Conservation (phyloP, 2,329 filamentous ascomycete genomes). For the Ascochyta pisi region DNA sequence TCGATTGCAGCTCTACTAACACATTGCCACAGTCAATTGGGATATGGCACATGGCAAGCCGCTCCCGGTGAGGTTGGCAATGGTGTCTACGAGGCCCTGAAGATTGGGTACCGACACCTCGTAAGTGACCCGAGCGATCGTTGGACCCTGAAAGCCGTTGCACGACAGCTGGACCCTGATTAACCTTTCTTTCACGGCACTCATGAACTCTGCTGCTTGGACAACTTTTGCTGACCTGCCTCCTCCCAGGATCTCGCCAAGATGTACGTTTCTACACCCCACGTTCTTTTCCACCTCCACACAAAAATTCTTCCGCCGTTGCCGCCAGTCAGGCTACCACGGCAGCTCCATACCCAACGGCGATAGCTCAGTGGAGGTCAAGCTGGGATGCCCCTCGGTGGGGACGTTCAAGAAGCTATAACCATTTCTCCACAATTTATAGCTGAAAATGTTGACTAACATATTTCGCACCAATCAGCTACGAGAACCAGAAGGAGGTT, state of each 20-base stretch:
- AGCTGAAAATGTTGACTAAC: conserved; percentile 24
- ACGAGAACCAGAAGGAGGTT: conserved; percentile 43
- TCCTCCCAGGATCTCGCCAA: conserved; percentile 48
- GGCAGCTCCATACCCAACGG: not conserved
- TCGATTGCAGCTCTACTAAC: conserved; percentile 7
- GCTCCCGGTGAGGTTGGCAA: conserved; percentile 47
- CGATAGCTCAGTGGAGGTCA: conserved; percentile 11
- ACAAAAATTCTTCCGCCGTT: not conserved
- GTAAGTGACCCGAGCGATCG: conserved; percentile 23
- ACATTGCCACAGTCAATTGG: conserved; percentile 52
- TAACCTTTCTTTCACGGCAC: not conserved
- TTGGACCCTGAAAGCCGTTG: conserved; percentile 8
- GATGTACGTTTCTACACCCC: conserved; percentile 32
- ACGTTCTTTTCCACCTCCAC: not conserved
- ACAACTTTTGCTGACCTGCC: not conserved
- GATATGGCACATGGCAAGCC: conserved; percentile 46
- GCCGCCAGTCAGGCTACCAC: not conserved
- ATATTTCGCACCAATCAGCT: conserved; percentile 38
- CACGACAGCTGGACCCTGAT: conserved; percentile 3
- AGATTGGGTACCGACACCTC: conserved; percentile 44
- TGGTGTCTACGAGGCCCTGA: conserved; percentile 50
- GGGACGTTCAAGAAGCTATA: conserved; percentile 26
- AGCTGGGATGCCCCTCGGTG: conserved; percentile 28
- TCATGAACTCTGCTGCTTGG: not conserved
- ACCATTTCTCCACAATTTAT: conserved; percentile 10